Percentiles rank a stretch among this genome's conserved stretches.
phyloP scores from a whole-genome alignment of 2,329 filamentous ascomycete species.

The Trichophyton mentagrophytes region DNA sequence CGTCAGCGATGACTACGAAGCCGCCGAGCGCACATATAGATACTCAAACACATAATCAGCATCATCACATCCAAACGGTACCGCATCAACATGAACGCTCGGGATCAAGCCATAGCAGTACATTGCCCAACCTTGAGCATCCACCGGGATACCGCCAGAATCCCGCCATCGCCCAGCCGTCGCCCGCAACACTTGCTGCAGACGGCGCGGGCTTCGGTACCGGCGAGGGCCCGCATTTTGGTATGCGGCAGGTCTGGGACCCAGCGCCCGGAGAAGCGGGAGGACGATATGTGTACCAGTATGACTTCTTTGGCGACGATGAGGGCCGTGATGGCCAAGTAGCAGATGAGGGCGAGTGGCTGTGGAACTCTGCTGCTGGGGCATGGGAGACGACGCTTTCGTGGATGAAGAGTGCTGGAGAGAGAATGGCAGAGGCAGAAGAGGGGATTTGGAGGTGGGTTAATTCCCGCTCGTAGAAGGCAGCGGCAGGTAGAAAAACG shows the following conservation, averaged over 20 bases:
- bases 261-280: constrained; percentile 11
- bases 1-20: background rate
- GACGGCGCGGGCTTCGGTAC: background rate
- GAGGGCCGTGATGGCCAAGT: constrained; percentile 16
- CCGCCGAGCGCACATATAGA: background rate
- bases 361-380: constrained; percentile 29
- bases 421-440: constrained; percentile 35
- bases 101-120: background rate
- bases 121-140: constrained; percentile 14
- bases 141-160: constrained; percentile 24
- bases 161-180: constrained; percentile 7
- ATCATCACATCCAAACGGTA: background rate
- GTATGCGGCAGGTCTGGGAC: constrained; percentile 10
- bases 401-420: constrained; percentile 18
- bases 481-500: too few species aligned
- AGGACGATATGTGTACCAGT: constrained; percentile 11
- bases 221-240: background rate
- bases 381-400: constrained; percentile 18
- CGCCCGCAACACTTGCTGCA: background rate
- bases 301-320: background rate
- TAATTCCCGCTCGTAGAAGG: constrained; percentile 9
- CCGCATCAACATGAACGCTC: background rate
- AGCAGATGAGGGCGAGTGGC: constrained; percentile 56
- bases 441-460: constrained; percentile 33
- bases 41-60: background rate